phyloP scores from a whole-genome alignment of 2,329 filamentous ascomycete species.

The Clarireedia monteithiana region DNA sequence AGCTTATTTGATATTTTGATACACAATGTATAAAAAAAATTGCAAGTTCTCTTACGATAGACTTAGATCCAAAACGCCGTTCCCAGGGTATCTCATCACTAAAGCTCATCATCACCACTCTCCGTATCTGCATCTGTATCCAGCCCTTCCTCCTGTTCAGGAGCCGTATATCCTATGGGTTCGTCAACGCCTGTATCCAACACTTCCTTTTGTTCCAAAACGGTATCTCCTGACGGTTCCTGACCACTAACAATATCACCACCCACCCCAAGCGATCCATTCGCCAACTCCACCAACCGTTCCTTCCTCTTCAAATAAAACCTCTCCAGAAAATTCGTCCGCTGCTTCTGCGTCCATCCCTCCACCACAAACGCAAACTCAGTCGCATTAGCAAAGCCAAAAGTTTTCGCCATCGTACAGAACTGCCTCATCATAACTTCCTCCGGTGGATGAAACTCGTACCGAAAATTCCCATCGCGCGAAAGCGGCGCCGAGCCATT shows the following conservation, averaged over 20 bases:
- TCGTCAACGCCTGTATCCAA: neutral
- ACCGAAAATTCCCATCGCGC: constrained; percentile 20
- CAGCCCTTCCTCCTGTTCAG: neutral
- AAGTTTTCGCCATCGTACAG: constrained; percentile 76
- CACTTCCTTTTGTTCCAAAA: too few species aligned
- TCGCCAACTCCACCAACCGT: constrained; percentile 12
- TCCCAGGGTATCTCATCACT: constrained; percentile 20
- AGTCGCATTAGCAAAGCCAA: constrained; percentile 67
- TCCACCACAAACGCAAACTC: constrained; percentile 90
- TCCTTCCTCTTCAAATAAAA: constrained; percentile 63
- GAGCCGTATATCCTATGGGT: neutral
- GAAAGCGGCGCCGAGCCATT: constrained; percentile 28
- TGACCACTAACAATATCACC: neutral
- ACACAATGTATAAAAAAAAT: too few species aligned
- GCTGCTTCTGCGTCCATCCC: constrained; percentile 76
- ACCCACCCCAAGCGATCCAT: neutral
- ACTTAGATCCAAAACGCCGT: neutral
- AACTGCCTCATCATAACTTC: constrained; percentile 76
- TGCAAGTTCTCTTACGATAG: too few species aligned
- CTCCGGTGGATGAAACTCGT: constrained; percentile 52
- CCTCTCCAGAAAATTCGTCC: constrained; percentile 66
- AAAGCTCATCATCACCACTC: constrained; percentile 7
- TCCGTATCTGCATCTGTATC: neutral
- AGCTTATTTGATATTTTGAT: too few species aligned
- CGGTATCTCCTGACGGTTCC: too few species aligned